These are phyloP conservation scores for Yamadazyma buinensis DNA, from an alignment of 1,139 yeast species.

Conservation along the genomic window DNA sequence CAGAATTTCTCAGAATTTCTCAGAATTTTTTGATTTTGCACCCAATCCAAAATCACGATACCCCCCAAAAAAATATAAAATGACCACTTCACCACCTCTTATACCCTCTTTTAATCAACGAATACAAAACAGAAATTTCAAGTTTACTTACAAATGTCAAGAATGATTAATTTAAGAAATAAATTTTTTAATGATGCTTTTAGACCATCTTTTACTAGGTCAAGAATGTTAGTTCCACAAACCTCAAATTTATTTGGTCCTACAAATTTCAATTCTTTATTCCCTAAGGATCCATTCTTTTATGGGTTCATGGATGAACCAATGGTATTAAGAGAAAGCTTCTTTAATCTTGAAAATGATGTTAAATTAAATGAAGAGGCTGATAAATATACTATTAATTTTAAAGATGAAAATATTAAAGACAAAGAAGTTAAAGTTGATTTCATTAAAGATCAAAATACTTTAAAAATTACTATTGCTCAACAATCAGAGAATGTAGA, in stretches of 20 bases:
- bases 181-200: conserved; percentile 9
- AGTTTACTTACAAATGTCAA: neutral
- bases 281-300: conserved; percentile 4
- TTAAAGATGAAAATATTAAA: conserved; percentile 16
- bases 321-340: conserved; percentile 10
- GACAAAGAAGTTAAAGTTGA: conserved; percentile 20
- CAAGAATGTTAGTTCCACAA: conserved; percentile 1
- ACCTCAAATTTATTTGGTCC: conserved; percentile 5
- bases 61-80: neutral
- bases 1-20: neutral
- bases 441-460: conserved; percentile 19
- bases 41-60: neutral
- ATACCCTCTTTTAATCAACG: neutral
- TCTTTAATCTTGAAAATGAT: conserved; percentile 11
- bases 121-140: neutral
- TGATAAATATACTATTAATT: conserved; percentile 19
- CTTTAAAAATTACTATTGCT: conserved; percentile 13
- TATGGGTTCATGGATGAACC: conserved; percentile 9
- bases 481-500: conserved; percentile 8
- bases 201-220: neutral
- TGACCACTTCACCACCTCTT: neutral
- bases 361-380: conserved; percentile 20
- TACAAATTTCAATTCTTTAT: neutral
- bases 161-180: conserved; percentile 9
- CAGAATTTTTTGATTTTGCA: too few relatives aligned